These are phyloP conservation scores for Sporothrix phasma DNA, from an alignment of 2,329 filamentous ascomycete species.

Conservation along the genomic window DNA sequence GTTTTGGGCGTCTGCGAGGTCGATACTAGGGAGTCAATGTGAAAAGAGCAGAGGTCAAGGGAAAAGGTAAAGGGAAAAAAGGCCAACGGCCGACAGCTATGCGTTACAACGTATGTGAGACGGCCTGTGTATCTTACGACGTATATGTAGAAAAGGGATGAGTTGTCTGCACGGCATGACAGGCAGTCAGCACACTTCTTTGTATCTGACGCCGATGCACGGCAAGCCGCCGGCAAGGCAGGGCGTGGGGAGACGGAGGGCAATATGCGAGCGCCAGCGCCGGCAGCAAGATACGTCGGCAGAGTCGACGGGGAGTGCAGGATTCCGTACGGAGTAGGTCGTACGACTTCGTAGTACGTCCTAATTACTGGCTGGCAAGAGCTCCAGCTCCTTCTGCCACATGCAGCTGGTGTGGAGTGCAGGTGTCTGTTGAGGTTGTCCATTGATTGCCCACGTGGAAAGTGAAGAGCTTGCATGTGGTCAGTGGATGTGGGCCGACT, in stretches of 20 bases:
- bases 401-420: not conserved
- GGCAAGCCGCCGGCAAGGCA: not conserved
- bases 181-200: no score
- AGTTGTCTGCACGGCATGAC: no score
- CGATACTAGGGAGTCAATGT: no score
- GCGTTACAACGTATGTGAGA: not conserved
- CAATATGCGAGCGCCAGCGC: not conserved
- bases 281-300: not conserved
- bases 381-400: no score
- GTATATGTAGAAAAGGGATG: no score
- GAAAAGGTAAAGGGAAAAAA: not conserved
- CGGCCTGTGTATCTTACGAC: no score
- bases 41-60: not conserved
- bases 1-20: not conserved
- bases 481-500: not conserved
- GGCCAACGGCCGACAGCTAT: not conserved
- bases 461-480: not conserved
- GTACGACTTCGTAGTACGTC: no score
- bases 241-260: no score
- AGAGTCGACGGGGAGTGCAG: no score
- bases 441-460: not conserved
- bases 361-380: no score
- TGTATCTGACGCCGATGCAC: no score
- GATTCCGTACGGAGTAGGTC: no score
- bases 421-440: not conserved